Evolutionary conservation across 306 rosid species (phyloP).

Genomic region (Cucumis cinereus): DNA sequence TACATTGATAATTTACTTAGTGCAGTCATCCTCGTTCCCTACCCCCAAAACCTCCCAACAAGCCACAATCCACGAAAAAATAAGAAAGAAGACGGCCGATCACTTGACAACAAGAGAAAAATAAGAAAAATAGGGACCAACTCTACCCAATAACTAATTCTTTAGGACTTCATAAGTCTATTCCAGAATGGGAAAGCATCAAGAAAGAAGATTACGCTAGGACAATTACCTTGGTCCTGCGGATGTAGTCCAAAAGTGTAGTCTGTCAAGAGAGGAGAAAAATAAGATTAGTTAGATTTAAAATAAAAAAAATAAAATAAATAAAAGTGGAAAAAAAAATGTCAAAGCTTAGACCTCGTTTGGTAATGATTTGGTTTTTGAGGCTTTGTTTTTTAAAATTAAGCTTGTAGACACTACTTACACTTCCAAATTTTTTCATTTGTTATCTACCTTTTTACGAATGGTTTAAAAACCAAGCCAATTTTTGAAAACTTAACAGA

Average conservation of each 20-base stretch:
- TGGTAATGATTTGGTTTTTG: too few relatives aligned
- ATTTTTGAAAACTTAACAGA: too few relatives aligned
- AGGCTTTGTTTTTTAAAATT: too few relatives aligned
- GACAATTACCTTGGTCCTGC: constrained; percentile 73
- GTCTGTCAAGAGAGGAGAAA: constrained; percentile 55
- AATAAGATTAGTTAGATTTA: background rate
- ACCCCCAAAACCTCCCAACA: background rate
- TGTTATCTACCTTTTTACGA: too few relatives aligned
- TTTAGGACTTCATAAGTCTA: background rate
- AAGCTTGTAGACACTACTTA: too few relatives aligned
- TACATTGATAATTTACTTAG: background rate
- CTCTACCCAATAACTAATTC: constrained; percentile 1
- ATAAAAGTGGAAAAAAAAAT: too few relatives aligned
- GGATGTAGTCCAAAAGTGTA: constrained; percentile 81
- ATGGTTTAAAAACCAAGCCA: too few relatives aligned
- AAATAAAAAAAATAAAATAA: background rate
- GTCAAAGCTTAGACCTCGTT: background rate
- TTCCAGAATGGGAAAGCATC: background rate
- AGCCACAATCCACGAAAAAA: background rate
- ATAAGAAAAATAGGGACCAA: background rate
- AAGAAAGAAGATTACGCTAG: constrained; percentile 8
- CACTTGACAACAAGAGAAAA: background rate
- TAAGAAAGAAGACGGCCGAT: constrained; percentile 1
- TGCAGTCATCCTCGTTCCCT: background rate
- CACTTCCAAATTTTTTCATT: too few relatives aligned